Evolutionary conservation across 345 rosid genomes (phyloP).

Genomic region (Syzygium aromaticum): DNA sequence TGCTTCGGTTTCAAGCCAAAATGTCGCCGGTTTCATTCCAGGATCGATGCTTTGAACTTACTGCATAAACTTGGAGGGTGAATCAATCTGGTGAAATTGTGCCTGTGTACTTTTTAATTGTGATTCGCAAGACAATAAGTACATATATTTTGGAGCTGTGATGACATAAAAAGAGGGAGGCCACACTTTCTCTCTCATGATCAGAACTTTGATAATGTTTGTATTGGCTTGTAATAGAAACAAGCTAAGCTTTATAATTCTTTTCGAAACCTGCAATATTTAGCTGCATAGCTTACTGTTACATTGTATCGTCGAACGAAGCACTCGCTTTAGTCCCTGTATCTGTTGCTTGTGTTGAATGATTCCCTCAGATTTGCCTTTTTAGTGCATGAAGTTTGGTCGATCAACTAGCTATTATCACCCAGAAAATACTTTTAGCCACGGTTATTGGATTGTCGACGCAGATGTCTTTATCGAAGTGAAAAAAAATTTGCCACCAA

Average conservation of each 20-base stretch:
- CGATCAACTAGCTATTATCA: background rate
- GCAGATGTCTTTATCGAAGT: background rate
- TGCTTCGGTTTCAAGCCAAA: constrained; percentile 9
- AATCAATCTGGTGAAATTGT: background rate
- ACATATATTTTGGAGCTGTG: background rate
- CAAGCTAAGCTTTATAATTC: background rate
- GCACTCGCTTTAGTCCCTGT: background rate
- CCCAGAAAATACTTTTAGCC: background rate
- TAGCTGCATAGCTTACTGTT: background rate
- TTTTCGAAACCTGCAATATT: background rate
- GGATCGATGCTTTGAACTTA: constrained; percentile 35
- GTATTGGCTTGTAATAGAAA: background rate
- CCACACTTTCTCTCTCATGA: background rate
- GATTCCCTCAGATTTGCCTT: background rate
- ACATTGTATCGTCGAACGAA: background rate
- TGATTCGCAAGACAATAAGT: background rate
- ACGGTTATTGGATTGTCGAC: background rate
- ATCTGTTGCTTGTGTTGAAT: background rate
- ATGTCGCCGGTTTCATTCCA: constrained; percentile 29
- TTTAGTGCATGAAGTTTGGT: background rate
- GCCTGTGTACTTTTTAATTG: background rate
- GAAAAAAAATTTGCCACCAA: background rate
- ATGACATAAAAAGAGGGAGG: background rate
- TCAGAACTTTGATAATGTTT: background rate
- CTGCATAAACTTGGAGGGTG: background rate